A percentile compares a stretch with the other conserved stretches of the same genome.
Conservation (phyloP, 2,329 filamentous ascomycete genomes). For the Didymella sp. region DNA sequence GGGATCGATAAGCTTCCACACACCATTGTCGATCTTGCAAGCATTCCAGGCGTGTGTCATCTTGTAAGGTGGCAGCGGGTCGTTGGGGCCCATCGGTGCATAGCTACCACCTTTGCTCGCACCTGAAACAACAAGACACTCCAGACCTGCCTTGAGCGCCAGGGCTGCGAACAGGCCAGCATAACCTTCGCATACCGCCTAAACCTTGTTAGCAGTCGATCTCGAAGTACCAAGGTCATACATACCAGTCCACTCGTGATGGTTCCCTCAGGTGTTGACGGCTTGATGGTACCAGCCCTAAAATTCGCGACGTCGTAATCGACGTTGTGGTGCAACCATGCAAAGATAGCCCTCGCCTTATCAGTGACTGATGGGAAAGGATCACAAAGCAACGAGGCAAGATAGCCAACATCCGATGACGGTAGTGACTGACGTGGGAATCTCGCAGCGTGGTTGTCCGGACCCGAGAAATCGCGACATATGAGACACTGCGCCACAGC, state of each 20-base stretch:
- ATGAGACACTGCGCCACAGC: conserved; percentile 66
- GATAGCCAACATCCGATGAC: conserved; percentile 70
- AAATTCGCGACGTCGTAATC: conserved; percentile 82
- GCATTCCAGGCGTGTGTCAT: conserved; percentile 90
- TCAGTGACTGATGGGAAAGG: conserved; percentile 84
- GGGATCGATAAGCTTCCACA: conserved; percentile 89
- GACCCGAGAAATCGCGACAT: conserved; percentile 86
- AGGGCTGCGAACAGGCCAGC: conserved; percentile 81
- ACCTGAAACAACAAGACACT: conserved; percentile 75
- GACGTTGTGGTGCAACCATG: conserved; percentile 95
- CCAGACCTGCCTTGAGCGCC: conserved; percentile 78
- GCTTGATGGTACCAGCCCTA: conserved; percentile 72
- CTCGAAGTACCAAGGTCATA: not conserved
- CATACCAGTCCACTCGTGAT: conserved; percentile 70
- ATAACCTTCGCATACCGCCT: conserved; percentile 89
- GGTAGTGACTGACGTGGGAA: conserved; percentile 78
- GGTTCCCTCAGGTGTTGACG: conserved; percentile 73
- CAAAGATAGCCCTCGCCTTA: conserved; percentile 91
- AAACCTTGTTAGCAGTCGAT: not conserved
- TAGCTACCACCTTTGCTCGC: conserved; percentile 89
- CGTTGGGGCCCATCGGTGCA: conserved; percentile 65
- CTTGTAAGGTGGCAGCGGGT: conserved; percentile 69
- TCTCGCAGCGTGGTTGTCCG: conserved; percentile 78
- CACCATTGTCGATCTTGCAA: conserved; percentile 81
- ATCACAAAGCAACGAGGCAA: conserved; percentile 78